Percentiles rank a stretch among this genome's conserved stretches.
These are phyloP conservation scores for Trichophyton verrucosum DNA, from an alignment of 2,329 filamentous ascomycete genomes.

Conservation along the genomic window DNA sequence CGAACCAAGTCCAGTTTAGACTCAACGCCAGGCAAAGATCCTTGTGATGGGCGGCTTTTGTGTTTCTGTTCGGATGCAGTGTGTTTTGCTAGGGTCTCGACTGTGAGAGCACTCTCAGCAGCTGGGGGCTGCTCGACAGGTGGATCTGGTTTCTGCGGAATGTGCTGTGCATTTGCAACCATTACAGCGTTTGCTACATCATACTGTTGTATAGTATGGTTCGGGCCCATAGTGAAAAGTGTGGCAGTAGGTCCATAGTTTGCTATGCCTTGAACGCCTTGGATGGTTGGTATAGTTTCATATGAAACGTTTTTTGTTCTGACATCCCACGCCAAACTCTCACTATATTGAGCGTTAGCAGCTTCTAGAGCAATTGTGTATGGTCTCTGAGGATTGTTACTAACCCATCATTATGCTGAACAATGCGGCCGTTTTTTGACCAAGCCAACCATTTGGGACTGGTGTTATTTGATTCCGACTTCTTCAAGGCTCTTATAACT, in stretches of 20 bases:
- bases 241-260: conserved; percentile 84
- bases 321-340: conserved; percentile 93
- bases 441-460: conserved; percentile 94
- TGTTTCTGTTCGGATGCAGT: conserved; percentile 19
- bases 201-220: conserved; percentile 87
- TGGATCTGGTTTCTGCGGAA: conserved; percentile 63
- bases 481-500: conserved; percentile 75
- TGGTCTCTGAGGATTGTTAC: background rate
- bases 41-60: background rate
- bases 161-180: conserved; percentile 78
- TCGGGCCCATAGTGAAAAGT: conserved; percentile 78
- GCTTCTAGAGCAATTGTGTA: background rate
- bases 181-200: conserved; percentile 77
- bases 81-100: conserved; percentile 13
- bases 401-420: conserved; percentile 87
- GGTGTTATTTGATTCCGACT: conserved; percentile 57
- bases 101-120: conserved; percentile 7
- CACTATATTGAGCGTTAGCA: conserved; percentile 37
- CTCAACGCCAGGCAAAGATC: conserved; percentile 6
- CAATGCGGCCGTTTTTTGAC: conserved; percentile 94
- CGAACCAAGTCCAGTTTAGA: background rate
- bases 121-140: conserved; percentile 48
- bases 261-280: conserved; percentile 68
- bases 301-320: conserved; percentile 93
- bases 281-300: conserved; percentile 73